Conservation (phyloP, 1,284 basidiomycete species). For the Binderoboletus segoi region DNA sequence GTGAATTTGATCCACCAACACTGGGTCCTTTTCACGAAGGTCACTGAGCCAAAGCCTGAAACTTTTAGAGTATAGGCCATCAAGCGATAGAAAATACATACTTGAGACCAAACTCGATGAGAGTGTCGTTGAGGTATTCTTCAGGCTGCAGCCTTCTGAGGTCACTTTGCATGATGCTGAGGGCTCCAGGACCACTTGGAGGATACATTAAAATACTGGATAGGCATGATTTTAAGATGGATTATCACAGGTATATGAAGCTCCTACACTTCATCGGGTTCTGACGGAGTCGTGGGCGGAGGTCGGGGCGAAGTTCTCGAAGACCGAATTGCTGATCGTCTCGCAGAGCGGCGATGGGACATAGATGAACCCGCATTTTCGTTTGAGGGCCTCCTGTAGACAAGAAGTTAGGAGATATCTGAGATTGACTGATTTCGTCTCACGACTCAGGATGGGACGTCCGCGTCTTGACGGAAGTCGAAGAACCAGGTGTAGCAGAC, state of each 20-base stretch:
- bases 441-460: constrained; percentile 18
- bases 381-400: constrained; percentile 15
- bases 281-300: constrained; percentile 42
- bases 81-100: constrained; percentile 40
- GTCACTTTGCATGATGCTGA: constrained; percentile 82
- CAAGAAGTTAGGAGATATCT: constrained; percentile 1
- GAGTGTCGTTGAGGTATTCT: constrained; percentile 93
- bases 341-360: constrained; percentile 35
- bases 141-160: constrained; percentile 69
- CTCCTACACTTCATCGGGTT: constrained; percentile 71
- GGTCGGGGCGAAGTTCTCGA: constrained; percentile 22
- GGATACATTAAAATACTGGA: constrained; percentile 78
- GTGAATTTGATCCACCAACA: constrained; percentile 75
- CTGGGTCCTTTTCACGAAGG: constrained; percentile 55
- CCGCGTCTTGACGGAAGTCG: constrained; percentile 18
- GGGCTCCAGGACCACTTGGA: constrained; percentile 63
- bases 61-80: constrained; percentile 1
- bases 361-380: constrained; percentile 5
- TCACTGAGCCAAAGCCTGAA: constrained; percentile 68
- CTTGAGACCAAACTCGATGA: constrained; percentile 96
- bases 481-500: constrained; percentile 24
- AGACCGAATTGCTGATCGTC: constrained; percentile 25
- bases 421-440: constrained; percentile 3
- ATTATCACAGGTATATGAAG: constrained; percentile 1
- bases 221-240: not conserved